Conservation (phyloP, 2,329 filamentous ascomycete genomes). For the Didymella pomorum region DNA sequence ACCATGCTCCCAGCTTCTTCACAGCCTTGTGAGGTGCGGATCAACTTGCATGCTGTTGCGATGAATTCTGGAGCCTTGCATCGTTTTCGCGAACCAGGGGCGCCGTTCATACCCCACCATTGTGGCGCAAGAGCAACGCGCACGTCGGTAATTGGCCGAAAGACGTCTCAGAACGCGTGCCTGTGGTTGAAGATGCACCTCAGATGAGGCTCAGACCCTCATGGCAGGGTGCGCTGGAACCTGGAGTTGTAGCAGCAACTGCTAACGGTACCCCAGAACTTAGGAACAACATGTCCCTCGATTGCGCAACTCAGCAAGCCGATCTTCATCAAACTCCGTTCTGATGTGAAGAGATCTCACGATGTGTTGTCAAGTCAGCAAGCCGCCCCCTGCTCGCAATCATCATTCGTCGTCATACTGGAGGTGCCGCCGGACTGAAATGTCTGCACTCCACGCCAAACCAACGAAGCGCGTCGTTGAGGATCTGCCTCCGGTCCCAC, state of each 20-base stretch:
- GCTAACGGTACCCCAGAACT: not conserved
- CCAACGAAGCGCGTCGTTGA: slow-evolving; percentile 6
- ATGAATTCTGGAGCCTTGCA: slow-evolving; percentile 24
- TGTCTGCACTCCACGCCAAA: slow-evolving; percentile 13
- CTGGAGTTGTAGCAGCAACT: slow-evolving; percentile 4
- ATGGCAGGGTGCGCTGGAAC: slow-evolving; percentile 9
- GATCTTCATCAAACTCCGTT: slow-evolving; percentile 13
- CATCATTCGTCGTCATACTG: slow-evolving; percentile 16
- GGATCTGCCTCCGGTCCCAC: slow-evolving; percentile 17
- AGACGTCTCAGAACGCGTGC: slow-evolving; percentile 37
- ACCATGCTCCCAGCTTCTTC: slow-evolving; percentile 19
- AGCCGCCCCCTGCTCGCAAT: slow-evolving; percentile 13
- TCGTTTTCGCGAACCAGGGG: slow-evolving; percentile 23
- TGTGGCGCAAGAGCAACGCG: slow-evolving; percentile 17
- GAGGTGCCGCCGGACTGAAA: not conserved
- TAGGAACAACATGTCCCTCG: slow-evolving; percentile 1
- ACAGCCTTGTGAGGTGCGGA: slow-evolving; percentile 25
- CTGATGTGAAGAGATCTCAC: slow-evolving; percentile 4
- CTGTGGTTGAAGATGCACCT: slow-evolving; percentile 13
- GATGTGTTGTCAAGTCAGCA: slow-evolving; percentile 18
- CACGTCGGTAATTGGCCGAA: slow-evolving; percentile 32
- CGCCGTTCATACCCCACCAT: slow-evolving; percentile 11
- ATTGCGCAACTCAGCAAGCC: slow-evolving; percentile 6
- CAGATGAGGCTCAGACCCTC: slow-evolving; percentile 18
- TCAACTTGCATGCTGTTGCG: slow-evolving; percentile 35